Evolutionary conservation across 108 stramenopile genomes (phyloP), one percentile per base, ranked within the genome.

Genomic region (Chaetoceros muelleri): DNA sequence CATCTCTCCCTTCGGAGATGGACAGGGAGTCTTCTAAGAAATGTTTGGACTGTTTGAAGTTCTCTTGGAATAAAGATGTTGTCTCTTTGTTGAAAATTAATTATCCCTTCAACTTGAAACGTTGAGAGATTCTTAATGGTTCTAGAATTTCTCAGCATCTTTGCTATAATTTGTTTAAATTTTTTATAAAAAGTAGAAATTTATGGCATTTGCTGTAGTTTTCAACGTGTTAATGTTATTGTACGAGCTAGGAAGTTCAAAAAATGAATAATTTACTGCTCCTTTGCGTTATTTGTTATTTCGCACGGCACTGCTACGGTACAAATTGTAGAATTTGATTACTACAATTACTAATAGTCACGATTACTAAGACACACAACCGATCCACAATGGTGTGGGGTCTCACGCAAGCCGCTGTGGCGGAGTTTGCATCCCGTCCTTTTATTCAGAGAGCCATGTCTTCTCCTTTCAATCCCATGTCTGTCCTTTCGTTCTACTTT

Each of bases 1-100:
- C 68, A 54, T 77, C 68, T 72, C 68, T 28, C 76, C 76, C 20
- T 77, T 77, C 68, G 76, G 71, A 51, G 72, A 77, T 55, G 75
- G 75, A 18, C 48, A 62, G 30, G 75, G 70, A 53, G 70, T 64
- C 57, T 73, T 73, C 67, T 73, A 73, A 73, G 60, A 44, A 55
- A n/a, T n/a, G n/a, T n/a, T n/a, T n/a, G n/a, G n/a, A n/a, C n/a
- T n/a, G n/a, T n/a, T n/a, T n/a, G n/a, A n/a, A n/a, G n/a, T n/a
- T n/a, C n/a, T n/a, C n/a, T n/a, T n/a, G n/a, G n/a, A n/a, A n/a
- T n/a, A n/a, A n/a, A n/a, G n/a, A n/a, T n/a, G n/a, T n/a, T n/a
- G n/a, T n/a, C n/a, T n/a, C n/a, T n/a, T n/a, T n/a, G n/a, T n/a
- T n/a, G n/a, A n/a, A n/a, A n/a, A n/a, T n/a, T n/a, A n/a, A n/a